phyloP scores from a whole-genome alignment of 2,329 filamentous ascomycete genomes.

The Colletotrichum magnum region DNA sequence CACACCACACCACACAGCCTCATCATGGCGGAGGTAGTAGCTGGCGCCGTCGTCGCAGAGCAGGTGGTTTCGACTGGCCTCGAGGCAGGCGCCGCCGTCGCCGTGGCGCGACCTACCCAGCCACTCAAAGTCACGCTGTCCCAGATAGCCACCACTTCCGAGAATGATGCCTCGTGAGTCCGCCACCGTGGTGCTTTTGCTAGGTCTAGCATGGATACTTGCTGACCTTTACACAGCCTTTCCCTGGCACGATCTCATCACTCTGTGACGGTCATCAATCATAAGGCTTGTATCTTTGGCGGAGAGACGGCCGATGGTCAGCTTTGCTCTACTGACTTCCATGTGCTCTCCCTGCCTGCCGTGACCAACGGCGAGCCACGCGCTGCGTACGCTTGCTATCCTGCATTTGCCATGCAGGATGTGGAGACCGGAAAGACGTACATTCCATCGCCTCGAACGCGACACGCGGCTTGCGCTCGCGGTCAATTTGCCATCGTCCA shows the following conservation, averaged over 20 bases:
- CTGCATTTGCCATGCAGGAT: conserved; percentile 47
- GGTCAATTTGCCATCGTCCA: conserved; percentile 52
- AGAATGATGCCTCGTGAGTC: conserved; percentile 48
- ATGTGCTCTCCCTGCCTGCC: conserved; percentile 64
- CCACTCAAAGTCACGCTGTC: conserved; percentile 65
- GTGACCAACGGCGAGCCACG: conserved; percentile 49
- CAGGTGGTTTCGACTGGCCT: conserved; percentile 56
- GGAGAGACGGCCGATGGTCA: conserved; percentile 56
- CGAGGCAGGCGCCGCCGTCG: conserved; percentile 57
- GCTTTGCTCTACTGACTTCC: conserved; percentile 64
- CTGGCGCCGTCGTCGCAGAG: conserved; percentile 55
- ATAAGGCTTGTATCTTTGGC: conserved; percentile 70
- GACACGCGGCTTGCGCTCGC: conserved; percentile 54
- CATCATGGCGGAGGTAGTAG: conserved; percentile 55
- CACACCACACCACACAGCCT: not conserved
- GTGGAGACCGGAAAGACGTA: conserved; percentile 45
- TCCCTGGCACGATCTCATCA: conserved; percentile 64
- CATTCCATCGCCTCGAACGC: conserved; percentile 50
- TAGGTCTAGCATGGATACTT: no score
- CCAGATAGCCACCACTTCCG: conserved; percentile 57
- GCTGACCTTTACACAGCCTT: conserved; percentile 42
- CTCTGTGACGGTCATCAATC: conserved; percentile 65
- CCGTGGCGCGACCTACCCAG: conserved; percentile 65
- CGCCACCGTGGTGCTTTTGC: no score
- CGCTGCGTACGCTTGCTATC: conserved; percentile 50